Conservation (phyloP, 1,284 basidiomycete genomes). For the Ganoderma sinense region DNA sequence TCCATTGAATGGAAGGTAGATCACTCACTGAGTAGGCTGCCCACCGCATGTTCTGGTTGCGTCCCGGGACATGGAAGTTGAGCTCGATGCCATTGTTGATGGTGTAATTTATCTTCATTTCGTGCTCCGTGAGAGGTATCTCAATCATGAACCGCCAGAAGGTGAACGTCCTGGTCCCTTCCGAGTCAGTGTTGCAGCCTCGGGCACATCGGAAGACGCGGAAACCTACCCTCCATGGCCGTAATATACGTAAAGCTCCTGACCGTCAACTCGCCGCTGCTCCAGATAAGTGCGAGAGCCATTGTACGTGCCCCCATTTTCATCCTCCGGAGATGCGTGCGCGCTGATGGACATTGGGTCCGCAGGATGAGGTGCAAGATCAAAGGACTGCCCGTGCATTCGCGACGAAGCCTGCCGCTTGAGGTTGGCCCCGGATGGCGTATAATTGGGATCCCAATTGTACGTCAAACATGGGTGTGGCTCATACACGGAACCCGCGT, state of each 20-base stretch:
- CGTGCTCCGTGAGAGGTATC: conserved; percentile 75
- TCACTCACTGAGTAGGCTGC: conserved; percentile 80
- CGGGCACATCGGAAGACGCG: neutral
- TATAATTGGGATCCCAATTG: conserved; percentile 72
- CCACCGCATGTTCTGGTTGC: conserved; percentile 90
- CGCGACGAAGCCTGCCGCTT: conserved; percentile 25
- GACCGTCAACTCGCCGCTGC: conserved; percentile 60
- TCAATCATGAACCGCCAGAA: conserved; percentile 96
- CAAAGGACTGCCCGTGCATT: conserved; percentile 50
- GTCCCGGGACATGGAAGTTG: conserved; percentile 86
- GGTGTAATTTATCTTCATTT: conserved; percentile 84
- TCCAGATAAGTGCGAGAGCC: conserved; percentile 40
- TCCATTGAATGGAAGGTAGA: conserved; percentile 2
- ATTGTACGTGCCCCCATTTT: conserved; percentile 16
- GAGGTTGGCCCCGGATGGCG: conserved; percentile 24
- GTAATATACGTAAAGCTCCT: conserved; percentile 85
- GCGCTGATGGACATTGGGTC: conserved; percentile 54
- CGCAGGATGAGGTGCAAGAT: conserved; percentile 75
- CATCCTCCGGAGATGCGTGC: conserved; percentile 30
- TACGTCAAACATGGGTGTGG: conserved; percentile 81
- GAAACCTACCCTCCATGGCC: conserved; percentile 65
- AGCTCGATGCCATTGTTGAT: conserved; percentile 83
- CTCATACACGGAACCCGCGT: conserved; percentile 82
- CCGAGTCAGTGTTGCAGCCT: neutral
- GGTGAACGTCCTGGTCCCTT: conserved; percentile 73